A percentile compares a stretch with the other conserved stretches of the same genome.
These are phyloP conservation scores for Trifolium dubium DNA, from an alignment of 306 rosid species.

Conservation along the genomic window DNA sequence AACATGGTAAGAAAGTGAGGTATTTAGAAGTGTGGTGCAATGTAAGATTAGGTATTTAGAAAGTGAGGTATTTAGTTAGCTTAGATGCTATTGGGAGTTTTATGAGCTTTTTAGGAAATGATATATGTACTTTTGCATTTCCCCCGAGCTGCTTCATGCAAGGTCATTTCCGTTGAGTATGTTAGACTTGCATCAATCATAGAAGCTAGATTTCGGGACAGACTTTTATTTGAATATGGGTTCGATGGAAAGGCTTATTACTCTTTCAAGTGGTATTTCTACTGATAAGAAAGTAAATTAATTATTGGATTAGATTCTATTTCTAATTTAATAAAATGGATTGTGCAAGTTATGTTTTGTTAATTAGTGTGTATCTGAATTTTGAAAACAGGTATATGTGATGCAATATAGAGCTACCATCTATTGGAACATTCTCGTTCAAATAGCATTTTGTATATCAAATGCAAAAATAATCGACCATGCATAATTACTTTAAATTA, in stretches of 20 bases:
- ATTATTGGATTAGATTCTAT: background rate
- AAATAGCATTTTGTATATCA: constrained; percentile 62
- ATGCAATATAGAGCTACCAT: constrained; percentile 61
- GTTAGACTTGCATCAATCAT: constrained; percentile 50
- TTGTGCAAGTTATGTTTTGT: constrained; percentile 17
- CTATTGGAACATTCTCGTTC: constrained; percentile 65
- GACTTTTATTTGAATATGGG: constrained; percentile 53
- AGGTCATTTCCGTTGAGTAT: constrained; percentile 49
- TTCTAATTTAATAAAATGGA: background rate
- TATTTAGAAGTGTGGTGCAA: no score
- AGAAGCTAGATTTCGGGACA: constrained; percentile 47
- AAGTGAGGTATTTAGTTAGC: no score
- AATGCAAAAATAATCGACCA: constrained; percentile 63
- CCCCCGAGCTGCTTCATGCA: constrained; percentile 61
- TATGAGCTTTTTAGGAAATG: constrained; percentile 58
- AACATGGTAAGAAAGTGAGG: no score
- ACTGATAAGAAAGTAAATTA: constrained; percentile 44
- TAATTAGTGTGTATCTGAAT: constrained; percentile 30
- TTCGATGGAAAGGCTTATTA: constrained; percentile 56
- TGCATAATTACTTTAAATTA: no score
- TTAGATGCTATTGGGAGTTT: no score
- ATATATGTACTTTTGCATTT: constrained; percentile 75
- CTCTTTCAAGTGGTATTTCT: constrained; percentile 51
- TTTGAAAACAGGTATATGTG: constrained; percentile 57
- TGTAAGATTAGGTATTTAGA: no score